Evolutionary conservation across 2,329 filamentous ascomycete species (phyloP).

Genomic region (Clarireedia monteithiana): DNA sequence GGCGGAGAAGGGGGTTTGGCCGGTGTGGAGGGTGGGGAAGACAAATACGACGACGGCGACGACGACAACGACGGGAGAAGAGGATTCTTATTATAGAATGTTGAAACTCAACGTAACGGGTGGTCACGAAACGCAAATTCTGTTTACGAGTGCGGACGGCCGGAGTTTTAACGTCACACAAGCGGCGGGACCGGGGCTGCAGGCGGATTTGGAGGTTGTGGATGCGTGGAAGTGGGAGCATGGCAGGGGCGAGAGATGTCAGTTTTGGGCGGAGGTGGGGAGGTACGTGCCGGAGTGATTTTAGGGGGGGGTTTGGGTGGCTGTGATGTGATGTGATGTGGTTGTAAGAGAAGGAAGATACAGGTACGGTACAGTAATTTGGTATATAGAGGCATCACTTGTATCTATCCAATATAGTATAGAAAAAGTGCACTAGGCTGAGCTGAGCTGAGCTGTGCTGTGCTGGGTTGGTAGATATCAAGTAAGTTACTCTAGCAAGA

Average conservation of each 20-base stretch:
- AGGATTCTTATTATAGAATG: background rate
- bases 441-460: no score
- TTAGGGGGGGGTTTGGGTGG: background rate
- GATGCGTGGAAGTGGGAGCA: constrained; percentile 17
- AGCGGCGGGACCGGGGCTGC: background rate
- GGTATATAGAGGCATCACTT: no score
- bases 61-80: background rate
- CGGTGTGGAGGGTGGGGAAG: background rate
- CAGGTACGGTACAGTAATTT: no score
- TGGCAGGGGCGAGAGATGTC: constrained; percentile 12
- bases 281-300: constrained; percentile 10
- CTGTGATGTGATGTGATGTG: background rate
- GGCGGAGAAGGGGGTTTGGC: background rate
- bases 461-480: no score
- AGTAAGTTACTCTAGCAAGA: no score
- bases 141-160: background rate
- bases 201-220: constrained; percentile 12
- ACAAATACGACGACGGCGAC: no score
- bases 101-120: constrained; percentile 5
- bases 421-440: no score
- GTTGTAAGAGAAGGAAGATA: no score
- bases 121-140: background rate
- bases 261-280: constrained; percentile 13
- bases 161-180: background rate
- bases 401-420: no score